These are phyloP conservation scores for Laguncularia racemosa DNA, from an alignment of 345 rosid species.

Conservation along the genomic window DNA sequence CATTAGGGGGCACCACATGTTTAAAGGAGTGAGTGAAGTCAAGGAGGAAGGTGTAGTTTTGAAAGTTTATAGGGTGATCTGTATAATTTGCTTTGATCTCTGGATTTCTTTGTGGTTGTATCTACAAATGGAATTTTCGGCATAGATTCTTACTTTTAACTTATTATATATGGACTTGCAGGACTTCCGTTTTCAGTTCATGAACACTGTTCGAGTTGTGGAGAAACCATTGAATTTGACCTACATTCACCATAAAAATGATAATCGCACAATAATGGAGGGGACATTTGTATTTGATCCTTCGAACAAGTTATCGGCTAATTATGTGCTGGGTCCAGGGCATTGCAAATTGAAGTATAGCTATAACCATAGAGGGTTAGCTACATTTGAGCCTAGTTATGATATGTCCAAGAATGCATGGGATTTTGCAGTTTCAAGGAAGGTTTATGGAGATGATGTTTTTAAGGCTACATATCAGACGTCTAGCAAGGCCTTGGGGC, in stretches of 20 bases:
- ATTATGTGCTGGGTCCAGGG: slow-evolving; percentile 60
- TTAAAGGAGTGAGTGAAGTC: no score
- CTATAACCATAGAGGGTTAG: slow-evolving; percentile 50
- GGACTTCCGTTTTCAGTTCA: slow-evolving; percentile 93
- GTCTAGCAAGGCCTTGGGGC: slow-evolving; percentile 48
- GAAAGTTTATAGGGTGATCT: no score
- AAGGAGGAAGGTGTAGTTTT: no score
- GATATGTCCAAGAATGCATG: slow-evolving; percentile 72
- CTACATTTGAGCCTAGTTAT: slow-evolving; percentile 74
- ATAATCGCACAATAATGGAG: slow-evolving; percentile 63
- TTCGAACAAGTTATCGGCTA: slow-evolving; percentile 69
- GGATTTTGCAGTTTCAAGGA: slow-evolving; percentile 71
- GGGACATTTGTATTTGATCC: slow-evolving; percentile 56
- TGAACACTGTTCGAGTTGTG: slow-evolving; percentile 60
- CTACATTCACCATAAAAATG: slow-evolving; percentile 63
- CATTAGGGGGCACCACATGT: no score
- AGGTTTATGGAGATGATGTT: slow-evolving; percentile 50
- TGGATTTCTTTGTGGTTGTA: neutral
- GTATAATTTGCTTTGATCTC: no score
- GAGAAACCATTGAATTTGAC: slow-evolving; percentile 82
- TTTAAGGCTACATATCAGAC: slow-evolving; percentile 79
- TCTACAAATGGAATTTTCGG: neutral
- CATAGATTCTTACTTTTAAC: neutral
- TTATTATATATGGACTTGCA: slow-evolving; percentile 15
- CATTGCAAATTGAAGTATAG: slow-evolving; percentile 82